Conservation (phyloP, 164 flowering plant species). For the Magnolia changhungtana region DNA sequence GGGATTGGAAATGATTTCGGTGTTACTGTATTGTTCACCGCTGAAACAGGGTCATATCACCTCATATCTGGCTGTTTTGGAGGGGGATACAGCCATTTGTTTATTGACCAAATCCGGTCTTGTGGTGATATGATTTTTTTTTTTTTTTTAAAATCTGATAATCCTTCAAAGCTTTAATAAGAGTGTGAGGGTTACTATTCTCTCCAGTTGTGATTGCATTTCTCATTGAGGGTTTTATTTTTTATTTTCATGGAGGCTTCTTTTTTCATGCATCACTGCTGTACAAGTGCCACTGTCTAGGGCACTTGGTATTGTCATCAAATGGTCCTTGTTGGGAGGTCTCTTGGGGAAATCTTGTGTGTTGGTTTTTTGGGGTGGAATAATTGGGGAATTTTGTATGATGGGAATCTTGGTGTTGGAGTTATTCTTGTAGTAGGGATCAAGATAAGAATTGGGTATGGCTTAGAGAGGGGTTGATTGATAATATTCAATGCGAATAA, state of each 20-base stretch:
- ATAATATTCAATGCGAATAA: not conserved
- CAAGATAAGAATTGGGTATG: not conserved
- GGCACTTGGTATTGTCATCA: not conserved
- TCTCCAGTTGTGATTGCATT: not conserved
- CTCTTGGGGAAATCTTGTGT: not conserved
- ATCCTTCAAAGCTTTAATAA: not conserved
- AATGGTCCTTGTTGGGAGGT: too few species aligned
- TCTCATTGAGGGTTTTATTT: not conserved
- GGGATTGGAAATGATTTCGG: too few species aligned
- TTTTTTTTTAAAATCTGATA: too few species aligned
- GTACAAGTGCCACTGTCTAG: not conserved
- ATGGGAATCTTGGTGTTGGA: not conserved
- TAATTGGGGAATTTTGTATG: not conserved
- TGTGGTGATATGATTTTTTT: too few species aligned
- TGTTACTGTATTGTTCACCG: too few species aligned
- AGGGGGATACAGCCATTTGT: too few species aligned
- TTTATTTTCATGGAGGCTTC: not conserved
- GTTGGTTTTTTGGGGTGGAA: not conserved
- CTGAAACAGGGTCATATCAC: too few species aligned
- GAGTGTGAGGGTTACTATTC: not conserved
- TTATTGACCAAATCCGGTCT: too few species aligned
- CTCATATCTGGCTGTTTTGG: too few species aligned
- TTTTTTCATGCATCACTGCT: not conserved
- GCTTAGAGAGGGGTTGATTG: not conserved
- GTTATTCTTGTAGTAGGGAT: not conserved